Base-by-base conservation (phyloP, 2,329 filamentous ascomycete species). In the Talaromyces sp. region DNA sequence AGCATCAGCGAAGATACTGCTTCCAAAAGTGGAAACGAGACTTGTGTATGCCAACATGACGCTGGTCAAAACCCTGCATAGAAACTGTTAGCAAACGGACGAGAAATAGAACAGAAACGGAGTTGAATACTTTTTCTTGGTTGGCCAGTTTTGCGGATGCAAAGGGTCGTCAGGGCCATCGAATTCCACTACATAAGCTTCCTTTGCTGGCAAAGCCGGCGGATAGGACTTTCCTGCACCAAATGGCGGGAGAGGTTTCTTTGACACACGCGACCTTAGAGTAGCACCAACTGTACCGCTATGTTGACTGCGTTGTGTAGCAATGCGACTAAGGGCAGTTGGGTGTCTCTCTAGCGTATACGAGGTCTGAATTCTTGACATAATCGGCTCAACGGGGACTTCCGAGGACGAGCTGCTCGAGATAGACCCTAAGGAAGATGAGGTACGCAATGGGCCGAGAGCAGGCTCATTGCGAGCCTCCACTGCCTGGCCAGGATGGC, bases 61-160 rank as follows among this genome's bases (percentile, higher is more conserved):
- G n/a, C 69, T 70, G 3, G 69, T 71, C n/a, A 70, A 63, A 13
- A 75, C 68, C 39, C 70, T 74, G 50, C 10, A 52, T 10, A 33
- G 25, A 63, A 33, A 67, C 69, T 2, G 19, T 49, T 52, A 61
- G 43, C 4, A 39, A 61, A 54, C 49, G 67, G 13, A 57, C 66
- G 65, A 57, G 33, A 25, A 25, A 25, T 39, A 25, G 2, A 17
- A 19, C 58, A 56, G 9, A n/a, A 17, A 45, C 5, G 37, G 11
- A 11, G 35, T 15, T 3, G 82, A 84, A 73, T 77, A 87, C 87
- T 96, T 97, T 81, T 91, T 93, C 73, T 81, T 86, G 62, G 90
- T 73, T 0, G 90, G 84, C 93, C 93, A 97, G 75, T 97, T 97
- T 79, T 94, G 90, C 1, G 92, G 90, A 77, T 96, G 92, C 67